Evolutionary conservation across 2,329 filamentous ascomycete species (phyloP).

Genomic region (Ophiosphaerella herpotricha): DNA sequence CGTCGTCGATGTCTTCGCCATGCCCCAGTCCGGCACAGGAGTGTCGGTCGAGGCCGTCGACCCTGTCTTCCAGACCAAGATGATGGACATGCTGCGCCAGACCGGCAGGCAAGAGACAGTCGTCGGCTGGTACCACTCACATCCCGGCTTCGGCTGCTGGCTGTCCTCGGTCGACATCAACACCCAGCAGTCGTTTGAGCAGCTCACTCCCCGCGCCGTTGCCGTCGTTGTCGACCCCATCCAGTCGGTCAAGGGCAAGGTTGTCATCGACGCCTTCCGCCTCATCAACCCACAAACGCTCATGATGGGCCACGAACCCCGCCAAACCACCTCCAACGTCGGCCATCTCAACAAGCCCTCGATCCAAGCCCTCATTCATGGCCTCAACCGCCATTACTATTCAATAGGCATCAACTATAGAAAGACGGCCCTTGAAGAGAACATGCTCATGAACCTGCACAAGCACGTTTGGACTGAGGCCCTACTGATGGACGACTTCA

Average conservation of each 20-base stretch:
- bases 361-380: slow-evolving; percentile 98
- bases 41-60: slow-evolving; percentile 98
- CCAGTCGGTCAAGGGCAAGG: slow-evolving; percentile 98
- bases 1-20: slow-evolving; percentile 98
- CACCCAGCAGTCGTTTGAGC: slow-evolving; percentile 99
- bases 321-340: slow-evolving; percentile 96
- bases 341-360: slow-evolving; percentile 98
- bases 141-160: slow-evolving; percentile 99
- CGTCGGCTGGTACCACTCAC: slow-evolving; percentile 99
- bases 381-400: slow-evolving; percentile 98
- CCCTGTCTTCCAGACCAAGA: slow-evolving; percentile 98
- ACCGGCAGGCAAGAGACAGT: slow-evolving; percentile 97
- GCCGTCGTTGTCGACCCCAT: slow-evolving; percentile 98
- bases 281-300: slow-evolving; percentile 97
- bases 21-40: slow-evolving; percentile 98
- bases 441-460: slow-evolving; percentile 99
- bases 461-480: slow-evolving; percentile 99
- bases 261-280: slow-evolving; percentile 98
- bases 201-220: slow-evolving; percentile 93
- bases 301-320: slow-evolving; percentile 96
- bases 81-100: slow-evolving; percentile 99
- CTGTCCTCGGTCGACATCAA: slow-evolving; percentile 99
- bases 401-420: slow-evolving; percentile 98
- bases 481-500: slow-evolving; percentile 95
- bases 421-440: slow-evolving; percentile 96